Evolutionary conservation across 805 yeast genomes (phyloP).

Genomic region (Saccharomycopsis fermentans): DNA sequence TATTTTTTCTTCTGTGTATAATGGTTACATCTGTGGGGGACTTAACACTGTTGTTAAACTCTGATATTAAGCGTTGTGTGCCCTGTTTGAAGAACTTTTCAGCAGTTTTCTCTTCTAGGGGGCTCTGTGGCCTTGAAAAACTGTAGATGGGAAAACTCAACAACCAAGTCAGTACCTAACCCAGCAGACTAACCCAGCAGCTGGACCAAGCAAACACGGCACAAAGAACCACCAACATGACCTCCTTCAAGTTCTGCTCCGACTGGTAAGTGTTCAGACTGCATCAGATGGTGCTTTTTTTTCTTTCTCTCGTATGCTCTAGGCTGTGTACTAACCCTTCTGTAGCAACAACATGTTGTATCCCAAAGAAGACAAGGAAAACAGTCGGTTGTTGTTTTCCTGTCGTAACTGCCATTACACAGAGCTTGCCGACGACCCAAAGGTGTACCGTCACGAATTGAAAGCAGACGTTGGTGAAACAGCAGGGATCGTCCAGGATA

Average conservation of each 20-base stretch:
- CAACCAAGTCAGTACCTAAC: too few species aligned
- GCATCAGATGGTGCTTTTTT: background rate
- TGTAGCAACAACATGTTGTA: constrained; percentile 92
- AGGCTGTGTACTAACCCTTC: background rate
- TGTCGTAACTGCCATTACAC: constrained; percentile 94
- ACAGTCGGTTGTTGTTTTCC: constrained; percentile 61
- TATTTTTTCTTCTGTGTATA: too few species aligned
- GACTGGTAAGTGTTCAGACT: constrained; percentile 42
- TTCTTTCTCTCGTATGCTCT: too few species aligned
- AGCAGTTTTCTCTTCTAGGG: too few species aligned
- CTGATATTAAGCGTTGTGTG: too few species aligned
- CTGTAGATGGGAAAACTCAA: too few species aligned
- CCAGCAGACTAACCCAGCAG: too few species aligned
- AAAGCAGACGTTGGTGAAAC: constrained; percentile 66
- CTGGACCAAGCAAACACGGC: background rate
- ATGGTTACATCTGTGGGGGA: too few species aligned
- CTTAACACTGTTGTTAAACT: too few species aligned
- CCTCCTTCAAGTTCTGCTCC: constrained; percentile 91
- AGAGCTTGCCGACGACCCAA: constrained; percentile 79
- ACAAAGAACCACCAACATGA: constrained; percentile 38
- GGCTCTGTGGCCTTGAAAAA: too few species aligned
- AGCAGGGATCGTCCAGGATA: constrained; percentile 17
- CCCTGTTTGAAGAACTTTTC: too few species aligned
- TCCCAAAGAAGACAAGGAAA: constrained; percentile 87
- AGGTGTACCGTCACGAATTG: constrained; percentile 87